Percentiles rank a stretch among this genome's conserved stretches.
Conservation (phyloP, 1,284 basidiomycete genomes). For the Uromyces viciae-fabae region DNA sequence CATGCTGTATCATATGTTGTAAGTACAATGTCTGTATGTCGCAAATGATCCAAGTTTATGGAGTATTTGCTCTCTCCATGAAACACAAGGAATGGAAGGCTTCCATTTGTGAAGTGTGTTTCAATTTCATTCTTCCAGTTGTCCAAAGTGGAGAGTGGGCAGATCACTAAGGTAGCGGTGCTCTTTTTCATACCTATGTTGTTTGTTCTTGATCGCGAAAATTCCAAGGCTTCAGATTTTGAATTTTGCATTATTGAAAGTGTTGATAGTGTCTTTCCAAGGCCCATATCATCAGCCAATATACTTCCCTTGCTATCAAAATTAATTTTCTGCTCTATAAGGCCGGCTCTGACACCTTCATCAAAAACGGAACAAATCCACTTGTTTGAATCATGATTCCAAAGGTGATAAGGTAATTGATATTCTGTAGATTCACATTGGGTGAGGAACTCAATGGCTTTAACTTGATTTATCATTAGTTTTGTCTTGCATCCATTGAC, state of each 20-base stretch:
- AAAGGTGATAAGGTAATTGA: no score
- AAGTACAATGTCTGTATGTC: background rate
- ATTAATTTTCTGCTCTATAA: background rate
- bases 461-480: no score
- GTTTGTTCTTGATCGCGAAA: background rate
- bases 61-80: background rate
- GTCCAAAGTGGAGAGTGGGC: background rate
- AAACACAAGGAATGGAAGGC: background rate
- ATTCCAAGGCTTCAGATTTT: background rate
- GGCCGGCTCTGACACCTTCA: no score
- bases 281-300: background rate
- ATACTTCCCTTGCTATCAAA: background rate
- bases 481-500: no score
- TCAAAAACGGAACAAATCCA: no score
- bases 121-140: conserved; percentile 11
- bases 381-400: no score
- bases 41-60: background rate
- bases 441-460: no score
- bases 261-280: background rate
- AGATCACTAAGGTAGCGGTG: background rate
- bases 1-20: background rate
- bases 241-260: background rate
- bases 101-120: background rate
- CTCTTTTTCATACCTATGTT: background rate
- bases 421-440: no score